A percentile compares a stretch with the other conserved stretches of the same genome.
These are phyloP conservation scores for Neofusicoccum parvum DNA, from an alignment of 2,329 filamentous ascomycete genomes.

Conservation along the genomic window DNA sequence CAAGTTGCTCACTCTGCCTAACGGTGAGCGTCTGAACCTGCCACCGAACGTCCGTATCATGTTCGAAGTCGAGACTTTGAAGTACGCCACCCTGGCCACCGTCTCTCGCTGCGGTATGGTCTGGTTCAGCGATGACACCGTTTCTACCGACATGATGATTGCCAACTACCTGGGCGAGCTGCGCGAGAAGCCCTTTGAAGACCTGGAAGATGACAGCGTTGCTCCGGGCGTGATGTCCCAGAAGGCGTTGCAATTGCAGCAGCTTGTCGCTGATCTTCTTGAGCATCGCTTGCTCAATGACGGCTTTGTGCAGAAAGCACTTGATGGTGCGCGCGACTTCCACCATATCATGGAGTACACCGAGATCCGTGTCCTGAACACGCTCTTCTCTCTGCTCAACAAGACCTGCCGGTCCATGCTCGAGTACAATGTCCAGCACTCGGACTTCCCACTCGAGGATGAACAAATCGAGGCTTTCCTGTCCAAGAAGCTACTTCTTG, in stretches of 20 bases:
- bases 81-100: conserved; percentile 97
- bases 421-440: conserved; percentile 93
- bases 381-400: conserved; percentile 92
- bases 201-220: conserved; percentile 88
- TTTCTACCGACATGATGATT: conserved; percentile 90
- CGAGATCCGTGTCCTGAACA: conserved; percentile 83
- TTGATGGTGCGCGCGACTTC: conserved; percentile 75
- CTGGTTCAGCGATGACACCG: conserved; percentile 98
- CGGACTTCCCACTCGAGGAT: conserved; percentile 88
- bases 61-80: conserved; percentile 98
- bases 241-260: conserved; percentile 78
- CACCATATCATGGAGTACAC: conserved; percentile 99
- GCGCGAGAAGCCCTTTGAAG: conserved; percentile 83
- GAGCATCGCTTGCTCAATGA: conserved; percentile 75
- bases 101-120: conserved; percentile 99
- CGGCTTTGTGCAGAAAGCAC: conserved; percentile 75
- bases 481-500: conserved; percentile 90
- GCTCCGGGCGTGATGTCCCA: conserved; percentile 53
- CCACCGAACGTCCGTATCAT: conserved; percentile 96
- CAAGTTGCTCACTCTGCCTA: conserved; percentile 93
- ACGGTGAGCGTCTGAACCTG: conserved; percentile 94
- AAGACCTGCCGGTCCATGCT: conserved; percentile 90
- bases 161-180: conserved; percentile 86
- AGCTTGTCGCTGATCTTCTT: conserved; percentile 77
- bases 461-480: conserved; percentile 89